These are phyloP conservation scores for Pseudopediastrum boryanum DNA, from an alignment of 139 green algal species.

Conservation along the genomic window DNA sequence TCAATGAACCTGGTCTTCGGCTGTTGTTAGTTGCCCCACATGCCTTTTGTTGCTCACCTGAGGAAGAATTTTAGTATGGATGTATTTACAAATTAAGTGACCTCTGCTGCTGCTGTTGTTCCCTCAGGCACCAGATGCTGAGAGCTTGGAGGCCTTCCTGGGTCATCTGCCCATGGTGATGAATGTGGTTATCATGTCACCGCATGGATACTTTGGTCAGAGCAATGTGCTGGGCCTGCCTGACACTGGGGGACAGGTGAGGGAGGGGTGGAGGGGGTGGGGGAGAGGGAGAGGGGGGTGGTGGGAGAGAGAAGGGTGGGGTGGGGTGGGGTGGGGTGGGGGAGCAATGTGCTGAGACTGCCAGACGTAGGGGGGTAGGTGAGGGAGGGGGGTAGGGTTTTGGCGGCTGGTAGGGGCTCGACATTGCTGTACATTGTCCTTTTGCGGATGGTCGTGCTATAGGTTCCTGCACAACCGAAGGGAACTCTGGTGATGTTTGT, in stretches of 20 bases:
- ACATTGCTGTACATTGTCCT: too few relatives aligned
- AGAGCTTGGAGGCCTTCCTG: constrained; percentile 73
- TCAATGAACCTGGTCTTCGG: too few relatives aligned
- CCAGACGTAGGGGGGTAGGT: background rate
- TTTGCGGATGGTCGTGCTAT: too few relatives aligned
- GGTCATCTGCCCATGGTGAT: constrained; percentile 72
- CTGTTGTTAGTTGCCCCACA: too few relatives aligned
- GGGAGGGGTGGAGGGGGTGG: constrained; percentile 41
- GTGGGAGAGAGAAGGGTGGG: background rate
- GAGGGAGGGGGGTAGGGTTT: too few relatives aligned
- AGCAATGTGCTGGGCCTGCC: constrained; percentile 72
- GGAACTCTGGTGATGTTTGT: too few relatives aligned
- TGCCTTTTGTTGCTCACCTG: too few relatives aligned
- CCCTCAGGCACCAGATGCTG: constrained; percentile 68
- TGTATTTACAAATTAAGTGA: too few relatives aligned
- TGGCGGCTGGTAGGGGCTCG: too few relatives aligned
- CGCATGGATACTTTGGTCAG: constrained; percentile 89
- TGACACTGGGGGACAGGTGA: constrained; percentile 68
- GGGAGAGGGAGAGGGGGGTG: background rate
- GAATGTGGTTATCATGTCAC: constrained; percentile 78
- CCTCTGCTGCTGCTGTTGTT: background rate
- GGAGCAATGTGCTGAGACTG: background rate
- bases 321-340: background rate
- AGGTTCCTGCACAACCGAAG: too few relatives aligned
- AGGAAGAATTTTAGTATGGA: too few relatives aligned